Evolutionary conservation across 768 basidiomycete species (phyloP), one percentile per base, ranked within the genome.

Genomic region (Vishniacozyma victoriae): DNA sequence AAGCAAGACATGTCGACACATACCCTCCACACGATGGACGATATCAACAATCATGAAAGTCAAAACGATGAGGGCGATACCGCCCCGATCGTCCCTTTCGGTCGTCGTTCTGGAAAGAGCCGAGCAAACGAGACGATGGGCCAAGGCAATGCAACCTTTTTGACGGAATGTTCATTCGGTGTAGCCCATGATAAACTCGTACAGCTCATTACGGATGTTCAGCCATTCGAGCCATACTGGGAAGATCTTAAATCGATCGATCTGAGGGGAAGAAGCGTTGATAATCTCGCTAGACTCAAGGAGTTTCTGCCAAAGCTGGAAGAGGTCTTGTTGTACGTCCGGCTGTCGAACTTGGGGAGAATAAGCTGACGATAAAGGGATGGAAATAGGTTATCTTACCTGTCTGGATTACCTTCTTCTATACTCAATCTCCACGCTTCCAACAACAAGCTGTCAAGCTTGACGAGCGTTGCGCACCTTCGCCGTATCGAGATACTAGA

Each of bases 111-210:
- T 33, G 9, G 9, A 9, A 9, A n/a, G n/a, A 9, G 9, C 9
- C 29, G 29, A 9, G 9, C 9, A n/a, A 33, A 33, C n/a, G 29
- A 33, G 9, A 33, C 29, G 9, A 9, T 33, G 9, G 29, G 9
- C 29, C 9, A 33, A 11, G 64, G 58, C 35, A 69, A 84, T 55
- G 78, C 76, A 7, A 85, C 84, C 0, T 93, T 85, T 75, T 76
- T 97, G 55, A 97, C 93, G 11, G 92, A 97, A 67, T 96, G 92
- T 67, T 96, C 92, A 35, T 99, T 99, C 67, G 89, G 81, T 14
- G 83, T 96, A 36, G 80, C 90, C n/a, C 87, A 88, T 61, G 93
- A 96, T 67, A 80, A 81, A 37, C 79, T 99, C 4, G 85, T 97
- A 1, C 81, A 87, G 69, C 82, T 87, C 60, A 88, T 99, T 64